Percentiles rank a stretch among this genome's conserved stretches.
These are phyloP conservation scores for Clitoria ternatea DNA, from an alignment of 306 rosid species.

Conservation along the genomic window DNA sequence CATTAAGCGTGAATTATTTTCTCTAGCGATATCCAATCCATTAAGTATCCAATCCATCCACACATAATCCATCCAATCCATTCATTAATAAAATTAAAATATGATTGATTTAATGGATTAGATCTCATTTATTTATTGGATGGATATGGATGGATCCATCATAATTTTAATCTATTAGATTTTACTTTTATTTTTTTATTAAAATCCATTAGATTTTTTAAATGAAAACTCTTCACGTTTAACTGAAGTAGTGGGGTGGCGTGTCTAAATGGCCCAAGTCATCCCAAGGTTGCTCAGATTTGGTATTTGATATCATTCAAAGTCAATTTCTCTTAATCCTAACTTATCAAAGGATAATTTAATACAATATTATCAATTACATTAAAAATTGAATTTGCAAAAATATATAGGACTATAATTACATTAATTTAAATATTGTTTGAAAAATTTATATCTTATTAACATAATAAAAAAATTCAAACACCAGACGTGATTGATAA, in stretches of 20 bases:
- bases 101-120: too few species aligned
- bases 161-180: too few species aligned
- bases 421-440: neutral
- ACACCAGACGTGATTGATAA: neutral
- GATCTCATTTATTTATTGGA: too few species aligned
- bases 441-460: neutral
- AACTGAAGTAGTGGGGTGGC: constrained; percentile 21
- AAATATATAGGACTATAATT: neutral
- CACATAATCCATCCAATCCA: too few species aligned
- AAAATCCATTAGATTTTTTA: too few species aligned
- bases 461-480: neutral
- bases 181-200: too few species aligned
- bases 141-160: too few species aligned
- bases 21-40: too few species aligned
- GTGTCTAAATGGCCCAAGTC: neutral
- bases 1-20: too few species aligned
- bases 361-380: neutral
- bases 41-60: too few species aligned
- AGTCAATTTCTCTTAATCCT: constrained; percentile 3
- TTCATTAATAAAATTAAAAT: too few species aligned
- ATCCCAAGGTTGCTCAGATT: constrained; percentile 16
- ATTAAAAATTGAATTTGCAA: neutral
- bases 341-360: neutral
- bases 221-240: too few species aligned
- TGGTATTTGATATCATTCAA: constrained; percentile 12